phyloP scores from a whole-genome alignment of 2,329 filamentous ascomycete species.

The Aspergillus sp. region DNA sequence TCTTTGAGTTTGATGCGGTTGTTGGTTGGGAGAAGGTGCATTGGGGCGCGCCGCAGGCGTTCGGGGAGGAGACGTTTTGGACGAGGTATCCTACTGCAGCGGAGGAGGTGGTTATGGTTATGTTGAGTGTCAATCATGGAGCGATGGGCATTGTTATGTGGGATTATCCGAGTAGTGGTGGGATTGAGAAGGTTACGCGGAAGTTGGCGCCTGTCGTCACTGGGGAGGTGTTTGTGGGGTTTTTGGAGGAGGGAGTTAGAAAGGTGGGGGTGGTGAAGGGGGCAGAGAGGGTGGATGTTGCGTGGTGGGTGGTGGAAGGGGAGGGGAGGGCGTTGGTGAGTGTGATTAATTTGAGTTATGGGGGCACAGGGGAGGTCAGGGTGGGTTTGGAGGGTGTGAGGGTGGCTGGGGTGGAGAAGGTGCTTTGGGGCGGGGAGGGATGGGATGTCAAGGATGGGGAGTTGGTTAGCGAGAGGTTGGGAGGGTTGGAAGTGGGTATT shows the following conservation, averaged over 20 bases:
- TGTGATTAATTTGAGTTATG: background rate
- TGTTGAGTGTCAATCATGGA: background rate
- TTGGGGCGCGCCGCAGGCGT: constrained; percentile 7
- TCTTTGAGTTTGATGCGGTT: background rate
- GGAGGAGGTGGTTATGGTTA: constrained; percentile 1
- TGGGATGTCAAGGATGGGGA: background rate
- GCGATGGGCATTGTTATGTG: constrained; percentile 3
- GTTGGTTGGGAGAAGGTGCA: constrained; percentile 4
- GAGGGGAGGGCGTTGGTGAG: background rate
- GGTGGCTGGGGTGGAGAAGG: background rate
- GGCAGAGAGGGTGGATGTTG: background rate
- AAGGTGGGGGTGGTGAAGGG: background rate
- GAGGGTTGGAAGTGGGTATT: background rate
- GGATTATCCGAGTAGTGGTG: background rate
- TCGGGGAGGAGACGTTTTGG: constrained; percentile 7
- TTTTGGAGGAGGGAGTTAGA: background rate
- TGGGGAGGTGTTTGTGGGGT: background rate
- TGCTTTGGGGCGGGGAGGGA: background rate
- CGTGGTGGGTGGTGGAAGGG: background rate
- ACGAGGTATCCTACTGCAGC: background rate
- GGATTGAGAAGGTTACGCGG: background rate
- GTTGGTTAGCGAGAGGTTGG: background rate
- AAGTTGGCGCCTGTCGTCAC: background rate
- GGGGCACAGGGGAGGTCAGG: background rate
- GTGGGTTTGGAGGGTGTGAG: background rate